Evolutionary conservation across 176 grass and related monocot species (phyloP).

Genomic region (Hordeum vulgare): MorexV3_pseudomolecules_assembly NC_058521.1:160152240-160152739

Average conservation of each 20-base stretch:
- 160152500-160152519: constrained; percentile 54
- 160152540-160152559: constrained; percentile 55
- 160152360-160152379: constrained; percentile 1
- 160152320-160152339: neutral
- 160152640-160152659: no score
- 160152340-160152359: neutral
- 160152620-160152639: no score
- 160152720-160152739: no score
- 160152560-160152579: neutral
- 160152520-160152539: constrained; percentile 72
- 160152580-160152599: constrained; percentile 1
- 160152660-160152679: no score
- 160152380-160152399: constrained; percentile 25
- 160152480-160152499: constrained; percentile 82
- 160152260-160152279: neutral
- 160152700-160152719: constrained; percentile 34
- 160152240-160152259: neutral
- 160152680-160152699: neutral
- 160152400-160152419: constrained; percentile 78
- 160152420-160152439: constrained; percentile 87
- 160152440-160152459: constrained; percentile 69
- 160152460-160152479: constrained; percentile 84
- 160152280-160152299: neutral
- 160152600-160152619: neutral
- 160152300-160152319: neutral